Base-by-base conservation (phyloP, 2,329 filamentous ascomycete genomes). In the Penicillium corylophilum region DNA sequence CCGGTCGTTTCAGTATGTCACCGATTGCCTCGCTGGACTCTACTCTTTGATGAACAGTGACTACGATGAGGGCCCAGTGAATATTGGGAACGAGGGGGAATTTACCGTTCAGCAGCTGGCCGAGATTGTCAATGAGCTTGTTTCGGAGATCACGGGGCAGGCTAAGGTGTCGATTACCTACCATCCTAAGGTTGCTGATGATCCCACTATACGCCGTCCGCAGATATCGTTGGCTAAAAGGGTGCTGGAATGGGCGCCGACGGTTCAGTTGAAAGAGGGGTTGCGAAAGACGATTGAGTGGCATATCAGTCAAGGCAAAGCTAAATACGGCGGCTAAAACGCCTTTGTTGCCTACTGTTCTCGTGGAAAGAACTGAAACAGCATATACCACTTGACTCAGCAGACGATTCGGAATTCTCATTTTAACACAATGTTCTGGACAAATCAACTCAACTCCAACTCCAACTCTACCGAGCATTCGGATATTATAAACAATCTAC, bases 21-120 rank as follows among this genome's bases (percentile, higher is more conserved):
- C 64, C 16, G 66, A 69, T 50, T 63, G 66, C 26, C 51, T 66
- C 44, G 53, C 62, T n/a, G 67, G 66, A 0, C 60, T 70, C 15
- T 57, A 64, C 38, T 29, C 38, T 2, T 55, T 70, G 4, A 69
- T 70, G 67, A 60, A 62, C 10, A 64, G 57, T 23, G 59, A 61
- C 18, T 65, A 57, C 47, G 57, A 50, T 5, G 50, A 60, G 10
- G 44, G 38, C 4, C 64, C 65, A 2, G 63, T 69, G 16, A 70
- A 70, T 48, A 61, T 70, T 35, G 66, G 67, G 3, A 69, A 69
- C 40, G 59, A 62, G 26, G 53, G 61, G 9, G 67, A 69, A 45
- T 62, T 64, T 29, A 62, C 64, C 2, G 64, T 69, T 47, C 56
- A 61, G 43, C 49, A 64, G 26, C 59, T 70, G 45, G 66, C 66